Evolutionary conservation across 2,329 filamentous ascomycete species (phyloP).

Genomic region (Penicillium vulpinum): DNA sequence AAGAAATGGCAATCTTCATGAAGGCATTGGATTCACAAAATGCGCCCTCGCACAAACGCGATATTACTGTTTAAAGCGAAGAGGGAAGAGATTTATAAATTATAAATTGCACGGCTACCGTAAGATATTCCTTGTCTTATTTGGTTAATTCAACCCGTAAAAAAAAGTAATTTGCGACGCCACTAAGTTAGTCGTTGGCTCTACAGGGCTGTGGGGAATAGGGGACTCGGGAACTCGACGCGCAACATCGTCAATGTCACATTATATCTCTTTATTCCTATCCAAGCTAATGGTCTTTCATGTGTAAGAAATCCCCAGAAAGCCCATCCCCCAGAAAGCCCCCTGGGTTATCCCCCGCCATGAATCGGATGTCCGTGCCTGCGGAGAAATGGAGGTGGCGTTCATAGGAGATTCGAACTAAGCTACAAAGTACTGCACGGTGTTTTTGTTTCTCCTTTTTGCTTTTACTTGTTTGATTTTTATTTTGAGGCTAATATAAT

Average conservation of each 20-base stretch:
- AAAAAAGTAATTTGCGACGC: not conserved
- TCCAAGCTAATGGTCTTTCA: no score
- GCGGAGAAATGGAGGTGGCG: conserved; percentile 11
- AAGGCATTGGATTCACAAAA: not conserved
- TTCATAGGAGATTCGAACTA: not conserved
- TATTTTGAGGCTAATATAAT: no score
- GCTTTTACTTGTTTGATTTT: not conserved
- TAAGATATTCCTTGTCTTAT: not conserved
- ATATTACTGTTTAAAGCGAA: not conserved
- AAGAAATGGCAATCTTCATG: not conserved
- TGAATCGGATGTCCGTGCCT: conserved; percentile 1
- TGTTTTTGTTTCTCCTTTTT: not conserved
- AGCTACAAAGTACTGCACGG: not conserved
- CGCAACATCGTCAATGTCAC: not conserved
- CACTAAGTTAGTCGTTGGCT: not conserved
- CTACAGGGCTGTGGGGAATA: not conserved
- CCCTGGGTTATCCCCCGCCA: not conserved
- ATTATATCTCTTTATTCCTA: no score
- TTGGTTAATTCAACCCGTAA: not conserved
- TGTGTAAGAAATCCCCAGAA: not conserved
- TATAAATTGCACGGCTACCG: not conserved
- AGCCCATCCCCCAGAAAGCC: no score
- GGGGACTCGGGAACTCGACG: not conserved
- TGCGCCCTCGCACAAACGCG: not conserved
- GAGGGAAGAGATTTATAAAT: not conserved